Evolutionary conservation across 2,329 filamentous ascomycete species (phyloP), one percentile per base, ranked within the genome.

Genomic region (Mycocentrospora acerina): DNA sequence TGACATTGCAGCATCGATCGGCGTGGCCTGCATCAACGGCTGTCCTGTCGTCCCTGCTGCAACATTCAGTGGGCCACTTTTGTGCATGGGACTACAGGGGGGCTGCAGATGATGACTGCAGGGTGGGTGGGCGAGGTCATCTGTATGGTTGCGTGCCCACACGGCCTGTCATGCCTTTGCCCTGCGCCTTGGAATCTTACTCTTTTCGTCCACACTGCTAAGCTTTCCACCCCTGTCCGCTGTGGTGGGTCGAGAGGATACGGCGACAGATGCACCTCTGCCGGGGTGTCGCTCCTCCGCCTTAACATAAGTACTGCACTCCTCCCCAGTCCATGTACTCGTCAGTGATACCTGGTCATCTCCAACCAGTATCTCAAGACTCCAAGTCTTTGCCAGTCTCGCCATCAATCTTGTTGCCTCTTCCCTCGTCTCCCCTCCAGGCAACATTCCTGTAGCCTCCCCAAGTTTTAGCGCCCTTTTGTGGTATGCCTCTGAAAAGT

Each of bases 141-240:
- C 42, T 49, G 51, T 55, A 40, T 44, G 43, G 42, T n/a, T 53
- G 48, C 50, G 46, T 52, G 40, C 52, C 53, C 59, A 57, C 59
- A 51, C 46, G 40, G 46, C 47, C 50, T 60, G 62, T 44, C 55
- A 51, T 51, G 48, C 46, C 42, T 53, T 49, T 37, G 32, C 19
- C 42, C 42, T 53, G 41, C 48, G 52, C 55, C 57, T 55, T 62
- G 50, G 44, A 56, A 56, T 48, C 51, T 45, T 57, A 29, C 53
- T 50, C 40, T 43, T 61, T 57, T 45, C 32, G 54, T 55, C 51
- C 41, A 55, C 42, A 45, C 60, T 57, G 54, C 60, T 59, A 65
- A 64, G 62, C 62, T 64, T 65, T 59, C 53, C 57, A 50, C 49
- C 50, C 50, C 51, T 50, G 45, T 61, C 58, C 58, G 57, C 61